Evolutionary conservation across 1,284 basidiomycete genomes (phyloP).

Genomic region (Flammula alnicola): DNA sequence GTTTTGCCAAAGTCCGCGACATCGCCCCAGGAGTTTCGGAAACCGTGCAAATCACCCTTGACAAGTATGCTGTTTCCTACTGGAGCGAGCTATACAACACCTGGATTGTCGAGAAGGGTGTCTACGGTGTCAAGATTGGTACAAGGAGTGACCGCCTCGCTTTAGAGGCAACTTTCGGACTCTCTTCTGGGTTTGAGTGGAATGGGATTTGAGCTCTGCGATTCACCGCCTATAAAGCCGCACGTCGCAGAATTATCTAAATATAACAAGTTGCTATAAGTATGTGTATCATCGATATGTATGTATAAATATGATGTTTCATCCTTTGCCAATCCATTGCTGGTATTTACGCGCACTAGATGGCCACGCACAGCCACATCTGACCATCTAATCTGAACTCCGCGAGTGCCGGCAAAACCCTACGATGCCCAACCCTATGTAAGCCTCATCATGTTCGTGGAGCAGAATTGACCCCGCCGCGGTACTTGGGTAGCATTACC

Average conservation of each 20-base stretch:
- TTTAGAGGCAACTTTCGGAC: slow-evolving; percentile 39
- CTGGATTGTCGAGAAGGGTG: slow-evolving; percentile 58
- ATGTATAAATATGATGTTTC: no score
- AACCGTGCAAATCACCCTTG: slow-evolving; percentile 48
- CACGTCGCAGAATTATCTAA: background rate
- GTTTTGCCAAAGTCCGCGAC: slow-evolving; percentile 61
- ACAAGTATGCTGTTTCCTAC: slow-evolving; percentile 67
- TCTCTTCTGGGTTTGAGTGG: slow-evolving; percentile 56
- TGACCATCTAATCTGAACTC: no score
- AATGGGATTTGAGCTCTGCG: slow-evolving; percentile 38
- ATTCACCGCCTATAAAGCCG: background rate
- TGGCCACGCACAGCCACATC: no score
- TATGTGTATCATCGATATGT: no score
- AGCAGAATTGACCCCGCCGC: no score
- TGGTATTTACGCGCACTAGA: no score
- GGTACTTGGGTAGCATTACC: no score
- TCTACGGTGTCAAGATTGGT: slow-evolving; percentile 50
- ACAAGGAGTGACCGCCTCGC: slow-evolving; percentile 45
- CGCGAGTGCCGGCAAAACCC: no score
- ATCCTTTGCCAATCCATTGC: no score
- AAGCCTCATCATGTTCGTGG: no score
- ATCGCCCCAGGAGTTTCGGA: slow-evolving; percentile 53
- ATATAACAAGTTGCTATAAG: background rate
- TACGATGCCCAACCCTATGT: no score
- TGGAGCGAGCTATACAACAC: slow-evolving; percentile 52